Evolutionary conservation across 2,329 filamentous ascomycete species (phyloP).

Genomic region (Pochonia chlamydosporia): DNA sequence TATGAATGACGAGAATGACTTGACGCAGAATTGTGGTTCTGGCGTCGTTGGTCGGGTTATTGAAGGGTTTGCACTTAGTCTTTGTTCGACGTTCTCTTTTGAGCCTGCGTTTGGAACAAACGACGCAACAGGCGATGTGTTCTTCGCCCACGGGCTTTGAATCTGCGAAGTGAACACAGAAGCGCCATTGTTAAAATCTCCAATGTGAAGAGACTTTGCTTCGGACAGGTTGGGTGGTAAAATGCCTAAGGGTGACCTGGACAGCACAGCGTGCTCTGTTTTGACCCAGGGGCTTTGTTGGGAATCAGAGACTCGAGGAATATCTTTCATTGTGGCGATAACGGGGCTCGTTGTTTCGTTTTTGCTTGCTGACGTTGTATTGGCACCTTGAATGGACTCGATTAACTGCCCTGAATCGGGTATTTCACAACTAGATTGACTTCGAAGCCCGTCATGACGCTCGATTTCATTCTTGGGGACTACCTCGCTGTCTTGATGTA

Average conservation of each 20-base stretch:
- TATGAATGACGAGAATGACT: constrained; percentile 47
- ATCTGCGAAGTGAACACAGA: neutral
- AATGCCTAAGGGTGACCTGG: neutral
- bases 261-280: constrained; percentile 4
- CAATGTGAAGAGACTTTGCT: neutral
- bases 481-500: no score
- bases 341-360: neutral
- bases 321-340: neutral
- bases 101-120: neutral
- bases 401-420: no score
- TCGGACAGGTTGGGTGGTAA: neutral
- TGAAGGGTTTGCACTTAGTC: neutral
- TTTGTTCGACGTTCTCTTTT: neutral
- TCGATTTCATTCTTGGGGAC: no score
- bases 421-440: no score
- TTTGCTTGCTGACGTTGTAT: neutral
- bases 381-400: neutral
- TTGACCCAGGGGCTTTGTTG: constrained; percentile 13
- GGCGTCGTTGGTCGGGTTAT: constrained; percentile 25
- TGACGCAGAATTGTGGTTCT: constrained; percentile 42
- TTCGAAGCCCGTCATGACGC: no score
- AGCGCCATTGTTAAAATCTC: neutral
- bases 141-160: constrained; percentile 18
- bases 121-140: neutral
- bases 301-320: neutral